A percentile compares a stretch with the other conserved stretches of the same genome.
Evolutionary conservation across 73 alveolate genomes (phyloP).

Genomic region (Halteria grandinella): DNA sequence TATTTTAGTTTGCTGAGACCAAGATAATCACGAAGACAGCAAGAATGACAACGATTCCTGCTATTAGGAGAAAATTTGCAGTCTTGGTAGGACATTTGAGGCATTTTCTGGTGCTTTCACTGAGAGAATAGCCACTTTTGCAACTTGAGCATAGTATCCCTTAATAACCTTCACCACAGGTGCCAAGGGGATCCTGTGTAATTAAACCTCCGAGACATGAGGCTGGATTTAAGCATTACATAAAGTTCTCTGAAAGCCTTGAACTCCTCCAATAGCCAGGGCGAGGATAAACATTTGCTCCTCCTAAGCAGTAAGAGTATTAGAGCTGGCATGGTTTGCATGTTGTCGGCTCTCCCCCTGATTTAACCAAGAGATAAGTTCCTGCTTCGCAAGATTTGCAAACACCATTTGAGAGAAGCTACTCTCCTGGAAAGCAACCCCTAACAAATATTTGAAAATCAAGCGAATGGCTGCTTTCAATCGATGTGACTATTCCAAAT

Average conservation of each 20-base stretch:
- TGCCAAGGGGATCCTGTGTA: conserved; percentile 48
- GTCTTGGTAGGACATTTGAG: conserved; percentile 43
- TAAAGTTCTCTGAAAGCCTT: neutral
- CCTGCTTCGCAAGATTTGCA: too few species aligned
- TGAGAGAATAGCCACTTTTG: conserved; percentile 58
- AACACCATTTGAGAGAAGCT: too few species aligned
- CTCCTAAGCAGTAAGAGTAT: conserved; percentile 8
- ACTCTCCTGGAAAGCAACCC: too few species aligned
- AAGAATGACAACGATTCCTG: neutral
- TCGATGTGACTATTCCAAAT: too few species aligned
- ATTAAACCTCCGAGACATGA: conserved; percentile 22
- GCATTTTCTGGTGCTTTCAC: conserved; percentile 46
- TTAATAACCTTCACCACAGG: conserved; percentile 61
- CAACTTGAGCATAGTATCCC: conserved; percentile 68
- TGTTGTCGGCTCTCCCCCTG: too few species aligned
- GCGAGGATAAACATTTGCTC: neutral
- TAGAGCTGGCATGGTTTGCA: neutral
- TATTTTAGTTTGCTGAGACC: conserved; percentile 34
- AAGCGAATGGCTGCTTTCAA: too few species aligned
- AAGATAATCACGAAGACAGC: neutral
- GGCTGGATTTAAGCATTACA: neutral
- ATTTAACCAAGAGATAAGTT: too few species aligned
- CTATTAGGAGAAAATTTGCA: conserved; percentile 13
- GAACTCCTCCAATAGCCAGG: conserved; percentile 24
- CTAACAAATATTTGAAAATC: too few species aligned